Percentiles rank a stretch among this genome's conserved stretches.
phyloP scores from a whole-genome alignment of 225 moss, liverwort and hornwort species.

The Climacium dendroides region DNA sequence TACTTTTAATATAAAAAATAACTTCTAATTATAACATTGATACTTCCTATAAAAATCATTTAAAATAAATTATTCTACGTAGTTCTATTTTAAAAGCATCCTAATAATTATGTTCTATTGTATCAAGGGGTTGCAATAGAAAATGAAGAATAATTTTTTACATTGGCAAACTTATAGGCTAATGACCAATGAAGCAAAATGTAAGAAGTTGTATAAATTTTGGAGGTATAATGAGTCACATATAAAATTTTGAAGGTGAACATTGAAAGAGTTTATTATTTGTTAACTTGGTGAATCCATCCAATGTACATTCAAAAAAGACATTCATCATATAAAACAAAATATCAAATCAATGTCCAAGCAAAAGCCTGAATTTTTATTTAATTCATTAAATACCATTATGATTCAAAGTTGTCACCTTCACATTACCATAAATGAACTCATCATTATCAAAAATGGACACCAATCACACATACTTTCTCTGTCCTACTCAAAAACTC shows the following conservation, averaged over 20 bases:
- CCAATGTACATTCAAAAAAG: neutral
- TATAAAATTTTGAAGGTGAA: neutral
- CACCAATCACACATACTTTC: accelerated
- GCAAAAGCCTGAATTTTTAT: neutral
- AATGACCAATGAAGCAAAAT: neutral
- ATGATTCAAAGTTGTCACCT: neutral
- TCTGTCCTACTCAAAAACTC: no score
- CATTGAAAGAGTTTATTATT: neutral
- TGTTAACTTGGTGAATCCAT: neutral
- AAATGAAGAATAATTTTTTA: neutral
- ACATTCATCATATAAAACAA: neutral
- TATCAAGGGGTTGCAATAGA: neutral
- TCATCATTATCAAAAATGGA: neutral
- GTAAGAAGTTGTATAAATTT: neutral
- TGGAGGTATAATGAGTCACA: accelerated
- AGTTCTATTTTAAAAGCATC: neutral
- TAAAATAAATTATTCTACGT: neutral
- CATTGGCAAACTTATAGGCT: neutral
- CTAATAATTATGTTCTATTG: neutral
- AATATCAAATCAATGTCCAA: neutral
- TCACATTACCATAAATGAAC: no score
- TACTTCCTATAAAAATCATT: accelerated
- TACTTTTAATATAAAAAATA: no score
- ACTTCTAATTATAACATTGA: no score
- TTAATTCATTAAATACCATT: neutral